phyloP scores from a whole-genome alignment of 2,329 filamentous ascomycete species.

The Berkeleyomyces basicola region DNA sequence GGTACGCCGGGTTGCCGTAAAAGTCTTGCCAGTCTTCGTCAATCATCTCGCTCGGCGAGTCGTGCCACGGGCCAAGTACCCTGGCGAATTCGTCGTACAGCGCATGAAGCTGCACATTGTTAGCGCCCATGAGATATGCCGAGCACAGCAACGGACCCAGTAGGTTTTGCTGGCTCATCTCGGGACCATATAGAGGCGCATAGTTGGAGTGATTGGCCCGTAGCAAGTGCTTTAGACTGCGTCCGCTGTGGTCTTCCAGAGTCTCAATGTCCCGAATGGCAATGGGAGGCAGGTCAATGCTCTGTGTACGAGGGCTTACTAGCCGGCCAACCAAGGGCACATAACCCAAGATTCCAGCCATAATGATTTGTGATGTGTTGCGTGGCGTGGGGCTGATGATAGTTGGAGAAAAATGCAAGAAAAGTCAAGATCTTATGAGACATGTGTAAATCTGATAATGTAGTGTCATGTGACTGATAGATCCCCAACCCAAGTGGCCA shows the following conservation, averaged over 20 bases:
- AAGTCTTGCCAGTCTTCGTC: slow-evolving; percentile 76
- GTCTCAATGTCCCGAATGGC: slow-evolving; percentile 67
- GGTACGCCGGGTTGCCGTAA: slow-evolving; percentile 62
- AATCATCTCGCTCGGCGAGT: slow-evolving; percentile 71
- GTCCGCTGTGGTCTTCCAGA: slow-evolving; percentile 52
- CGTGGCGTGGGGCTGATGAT: background rate
- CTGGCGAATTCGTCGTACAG: slow-evolving; percentile 67
- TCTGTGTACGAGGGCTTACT: background rate
- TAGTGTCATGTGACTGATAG: background rate
- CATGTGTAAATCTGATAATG: background rate
- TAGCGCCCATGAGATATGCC: slow-evolving; percentile 70
- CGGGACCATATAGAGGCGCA: slow-evolving; percentile 61
- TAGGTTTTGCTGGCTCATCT: slow-evolving; percentile 61
- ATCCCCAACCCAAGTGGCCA: background rate
- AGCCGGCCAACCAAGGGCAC: slow-evolving; percentile 5
- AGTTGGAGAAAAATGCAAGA: background rate
- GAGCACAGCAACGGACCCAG: slow-evolving; percentile 67
- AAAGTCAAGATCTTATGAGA: background rate
- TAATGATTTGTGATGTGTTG: background rate
- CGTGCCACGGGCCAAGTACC: slow-evolving; percentile 60
- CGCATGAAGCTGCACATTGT: slow-evolving; percentile 52
- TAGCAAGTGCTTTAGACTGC: slow-evolving; percentile 78
- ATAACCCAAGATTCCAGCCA: slow-evolving; percentile 7
- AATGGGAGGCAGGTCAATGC: slow-evolving; percentile 46
- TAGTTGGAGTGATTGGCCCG: slow-evolving; percentile 86